Conservation (phyloP, 768 basidiomycete genomes). For the Boletus subparvulus region DNA sequence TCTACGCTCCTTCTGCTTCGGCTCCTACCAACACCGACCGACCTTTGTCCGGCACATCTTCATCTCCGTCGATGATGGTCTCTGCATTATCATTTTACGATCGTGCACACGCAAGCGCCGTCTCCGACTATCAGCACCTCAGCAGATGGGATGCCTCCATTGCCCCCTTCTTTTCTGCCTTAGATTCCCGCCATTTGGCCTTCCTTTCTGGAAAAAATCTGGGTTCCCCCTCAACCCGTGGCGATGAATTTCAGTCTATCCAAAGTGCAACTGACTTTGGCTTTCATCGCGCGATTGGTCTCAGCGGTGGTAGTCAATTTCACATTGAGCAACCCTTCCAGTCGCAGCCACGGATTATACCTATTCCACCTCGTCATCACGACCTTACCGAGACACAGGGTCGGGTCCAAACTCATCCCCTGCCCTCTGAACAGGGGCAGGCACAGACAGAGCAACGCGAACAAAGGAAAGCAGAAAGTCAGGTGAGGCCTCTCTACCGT, state of each 20-base stretch:
- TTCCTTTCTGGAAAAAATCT: background rate
- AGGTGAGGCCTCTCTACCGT: background rate
- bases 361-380: constrained; percentile 6
- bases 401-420: background rate
- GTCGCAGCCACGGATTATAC: constrained; percentile 4
- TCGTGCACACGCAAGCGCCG: constrained; percentile 37
- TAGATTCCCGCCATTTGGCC: background rate
- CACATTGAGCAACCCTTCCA: background rate
- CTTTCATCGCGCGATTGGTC: background rate
- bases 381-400: background rate
- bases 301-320: background rate
- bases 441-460: constrained; percentile 1
- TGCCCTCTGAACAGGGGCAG: background rate
- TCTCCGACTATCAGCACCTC: constrained; percentile 45
- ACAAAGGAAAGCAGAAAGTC: constrained; percentile 3
- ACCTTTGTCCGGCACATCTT: background rate
- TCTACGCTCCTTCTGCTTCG: constrained; percentile 3
- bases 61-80: constrained; percentile 47
- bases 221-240: background rate
- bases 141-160: constrained; percentile 28
- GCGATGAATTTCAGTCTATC: background rate
- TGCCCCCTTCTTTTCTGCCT: constrained; percentile 7
- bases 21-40: background rate
- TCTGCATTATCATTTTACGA: constrained; percentile 56
- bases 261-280: background rate